A percentile compares a stretch with the other conserved stretches of the same genome.
Evolutionary conservation across 805 yeast species (phyloP).

Genomic region (Kodamaea restingae): DNA sequence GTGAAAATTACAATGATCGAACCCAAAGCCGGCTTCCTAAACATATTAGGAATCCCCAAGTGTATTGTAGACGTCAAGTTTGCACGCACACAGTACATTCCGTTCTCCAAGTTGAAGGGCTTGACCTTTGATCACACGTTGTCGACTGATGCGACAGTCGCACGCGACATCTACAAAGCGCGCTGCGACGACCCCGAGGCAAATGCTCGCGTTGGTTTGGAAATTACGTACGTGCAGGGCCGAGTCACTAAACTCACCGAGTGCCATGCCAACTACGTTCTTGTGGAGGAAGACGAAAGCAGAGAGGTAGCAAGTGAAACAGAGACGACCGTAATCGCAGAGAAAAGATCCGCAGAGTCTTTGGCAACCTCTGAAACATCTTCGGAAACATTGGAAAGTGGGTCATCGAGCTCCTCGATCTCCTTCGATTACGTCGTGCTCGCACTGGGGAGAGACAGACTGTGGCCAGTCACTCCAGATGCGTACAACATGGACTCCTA

Average conservation of each 20-base stretch:
- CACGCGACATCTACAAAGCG: neutral
- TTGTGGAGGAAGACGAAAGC: conserved; percentile 2
- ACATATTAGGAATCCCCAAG: conserved; percentile 38
- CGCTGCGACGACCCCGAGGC: conserved; percentile 4
- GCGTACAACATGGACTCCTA: conserved; percentile 35
- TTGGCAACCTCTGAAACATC: too few relatives aligned
- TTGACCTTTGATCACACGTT: conserved; percentile 27
- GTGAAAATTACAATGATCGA: conserved; percentile 35
- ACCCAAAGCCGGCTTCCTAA: conserved; percentile 38
- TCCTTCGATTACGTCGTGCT: conserved; percentile 45
- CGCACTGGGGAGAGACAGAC: conserved; percentile 49
- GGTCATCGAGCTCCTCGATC: conserved; percentile 9
- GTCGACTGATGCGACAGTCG: conserved; percentile 21
- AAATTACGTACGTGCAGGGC: conserved; percentile 31
- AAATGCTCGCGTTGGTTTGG: conserved; percentile 17
- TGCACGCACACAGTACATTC: conserved; percentile 36
- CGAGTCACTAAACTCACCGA: conserved; percentile 20
- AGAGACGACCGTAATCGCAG: too few relatives aligned
- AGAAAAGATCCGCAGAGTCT: too few relatives aligned
- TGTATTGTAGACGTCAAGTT: conserved; percentile 36
- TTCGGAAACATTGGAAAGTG: too few relatives aligned
- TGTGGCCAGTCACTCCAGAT: conserved; percentile 54
- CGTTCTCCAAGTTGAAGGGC: conserved; percentile 27
- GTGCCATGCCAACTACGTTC: conserved; percentile 10
- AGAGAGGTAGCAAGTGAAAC: too few relatives aligned